Percentiles rank a stretch among this genome's conserved stretches.
Conservation (phyloP, 2,329 filamentous ascomycete genomes). For the Colletotrichum chlorophyti region DNA sequence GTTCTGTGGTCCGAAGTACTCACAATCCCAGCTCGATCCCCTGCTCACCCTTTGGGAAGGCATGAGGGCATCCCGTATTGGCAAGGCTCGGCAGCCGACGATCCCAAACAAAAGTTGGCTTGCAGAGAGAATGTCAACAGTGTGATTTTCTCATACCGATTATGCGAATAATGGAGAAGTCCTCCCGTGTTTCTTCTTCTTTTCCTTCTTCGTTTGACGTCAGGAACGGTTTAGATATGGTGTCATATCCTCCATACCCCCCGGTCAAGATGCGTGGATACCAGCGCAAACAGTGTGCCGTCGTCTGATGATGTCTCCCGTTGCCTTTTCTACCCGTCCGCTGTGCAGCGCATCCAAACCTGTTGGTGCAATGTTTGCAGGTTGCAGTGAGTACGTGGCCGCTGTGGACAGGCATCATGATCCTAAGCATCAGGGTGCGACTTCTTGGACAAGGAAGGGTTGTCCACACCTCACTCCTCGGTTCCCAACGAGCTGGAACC, state of each 20-base stretch:
- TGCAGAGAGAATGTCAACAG: too few species aligned
- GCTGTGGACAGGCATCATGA: slow-evolving; percentile 18
- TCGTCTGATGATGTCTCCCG: slow-evolving; percentile 21
- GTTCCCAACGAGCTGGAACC: slow-evolving; percentile 29
- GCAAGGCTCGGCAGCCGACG: background rate
- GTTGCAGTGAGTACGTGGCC: slow-evolving; percentile 25
- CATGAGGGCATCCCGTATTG: slow-evolving; percentile 7
- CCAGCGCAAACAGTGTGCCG: slow-evolving; percentile 2
- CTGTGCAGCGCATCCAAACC: slow-evolving; percentile 15
- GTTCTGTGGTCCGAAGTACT: background rate
- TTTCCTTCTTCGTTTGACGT: too few species aligned
- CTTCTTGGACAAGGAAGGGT: slow-evolving; percentile 21
- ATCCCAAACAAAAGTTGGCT: background rate
- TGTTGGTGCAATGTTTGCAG: slow-evolving; percentile 22
- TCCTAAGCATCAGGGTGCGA: slow-evolving; percentile 22
- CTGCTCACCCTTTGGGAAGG: background rate
- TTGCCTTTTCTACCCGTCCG: slow-evolving; percentile 15
- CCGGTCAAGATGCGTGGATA: background rate
- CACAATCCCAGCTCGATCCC: background rate
- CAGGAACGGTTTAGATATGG: background rate
- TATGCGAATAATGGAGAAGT: background rate
- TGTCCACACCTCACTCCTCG: slow-evolving; percentile 21
- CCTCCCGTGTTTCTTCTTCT: background rate
- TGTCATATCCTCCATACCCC: background rate
- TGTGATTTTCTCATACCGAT: background rate